Conservation (phyloP, 2,329 filamentous ascomycete species). For the Pseudopyricularia javanii region DNA sequence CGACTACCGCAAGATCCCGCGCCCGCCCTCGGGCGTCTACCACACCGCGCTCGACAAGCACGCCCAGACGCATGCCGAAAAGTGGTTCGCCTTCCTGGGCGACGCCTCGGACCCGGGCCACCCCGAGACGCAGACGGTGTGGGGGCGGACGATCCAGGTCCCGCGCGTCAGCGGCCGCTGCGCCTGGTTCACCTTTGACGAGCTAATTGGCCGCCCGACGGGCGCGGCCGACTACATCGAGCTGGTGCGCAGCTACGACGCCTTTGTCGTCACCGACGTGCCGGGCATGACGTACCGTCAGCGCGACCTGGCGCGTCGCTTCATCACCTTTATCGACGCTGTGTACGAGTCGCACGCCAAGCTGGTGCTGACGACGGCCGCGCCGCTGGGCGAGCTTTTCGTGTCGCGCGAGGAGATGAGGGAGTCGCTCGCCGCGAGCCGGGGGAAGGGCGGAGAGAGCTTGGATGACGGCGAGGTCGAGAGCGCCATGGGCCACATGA, state of each 20-base stretch:
- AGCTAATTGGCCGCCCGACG: constrained; percentile 79
- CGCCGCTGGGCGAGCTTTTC: constrained; percentile 77
- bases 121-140: constrained; percentile 68
- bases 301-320: constrained; percentile 77
- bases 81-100: constrained; percentile 92
- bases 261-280: constrained; percentile 83
- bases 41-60: constrained; percentile 74
- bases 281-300: constrained; percentile 82
- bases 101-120: constrained; percentile 66
- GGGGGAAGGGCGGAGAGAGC: constrained; percentile 24
- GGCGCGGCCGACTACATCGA: constrained; percentile 94
- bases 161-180: constrained; percentile 78
- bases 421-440: constrained; percentile 36
- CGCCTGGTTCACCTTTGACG: constrained; percentile 84
- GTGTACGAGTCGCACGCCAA: constrained; percentile 92
- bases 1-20: constrained; percentile 93
- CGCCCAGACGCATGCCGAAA: constrained; percentile 70
- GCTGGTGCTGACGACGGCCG: constrained; percentile 81
- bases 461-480: constrained; percentile 32
- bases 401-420: constrained; percentile 59
- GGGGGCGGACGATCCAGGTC: constrained; percentile 83
- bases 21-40: constrained; percentile 87
- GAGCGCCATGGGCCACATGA: constrained; percentile 63
- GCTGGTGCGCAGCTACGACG: constrained; percentile 76
- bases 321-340: constrained; percentile 96